Percentiles rank a stretch among this genome's conserved stretches.
These are phyloP conservation scores for Styphnolobium japonicum DNA, from an alignment of 306 rosid species.

Conservation along the genomic window DNA sequence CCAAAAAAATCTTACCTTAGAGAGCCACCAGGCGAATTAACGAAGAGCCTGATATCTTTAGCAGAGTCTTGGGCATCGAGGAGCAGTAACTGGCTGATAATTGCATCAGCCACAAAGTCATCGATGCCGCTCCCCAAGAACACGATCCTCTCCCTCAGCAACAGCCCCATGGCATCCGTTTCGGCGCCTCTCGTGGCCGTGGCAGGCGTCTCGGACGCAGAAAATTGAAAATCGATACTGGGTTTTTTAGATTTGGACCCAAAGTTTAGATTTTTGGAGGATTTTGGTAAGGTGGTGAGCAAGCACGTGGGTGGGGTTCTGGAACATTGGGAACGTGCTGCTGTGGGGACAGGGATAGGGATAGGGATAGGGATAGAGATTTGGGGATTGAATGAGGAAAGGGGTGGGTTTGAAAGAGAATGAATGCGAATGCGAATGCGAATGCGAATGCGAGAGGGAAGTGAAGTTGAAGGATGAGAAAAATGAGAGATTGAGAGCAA, in stretches of 20 bases:
- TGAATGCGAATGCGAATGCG: background rate
- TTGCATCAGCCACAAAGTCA: slow-evolving; percentile 88
- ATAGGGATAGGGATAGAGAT: background rate
- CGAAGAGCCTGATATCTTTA: slow-evolving; percentile 81
- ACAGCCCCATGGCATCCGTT: slow-evolving; percentile 75
- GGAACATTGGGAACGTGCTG: slow-evolving; percentile 19
- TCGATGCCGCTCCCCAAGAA: slow-evolving; percentile 79
- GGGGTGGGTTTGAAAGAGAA: slow-evolving; percentile 33
- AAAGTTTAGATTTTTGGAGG: slow-evolving; percentile 31
- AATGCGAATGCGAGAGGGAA: background rate
- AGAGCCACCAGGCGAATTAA: slow-evolving; percentile 87
- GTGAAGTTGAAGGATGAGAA: slow-evolving; percentile 30
- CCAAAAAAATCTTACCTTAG: slow-evolving; percentile 54
- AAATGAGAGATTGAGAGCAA: slow-evolving; percentile 61
- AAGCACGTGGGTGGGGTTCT: slow-evolving; percentile 22
- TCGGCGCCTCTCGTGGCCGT: slow-evolving; percentile 70
- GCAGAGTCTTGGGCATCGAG: slow-evolving; percentile 85
- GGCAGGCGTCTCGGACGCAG: slow-evolving; percentile 57
- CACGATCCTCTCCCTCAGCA: slow-evolving; percentile 90
- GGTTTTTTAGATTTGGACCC: background rate
- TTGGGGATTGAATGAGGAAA: slow-evolving; percentile 32
- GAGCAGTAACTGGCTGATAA: slow-evolving; percentile 77
- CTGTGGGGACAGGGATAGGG: too few relatives aligned
- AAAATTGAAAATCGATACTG: slow-evolving; percentile 28
- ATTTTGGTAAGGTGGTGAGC: background rate